phyloP scores from a whole-genome alignment of 2,329 filamentous ascomycete genomes.

The Salinomyces thailandicus region DNA sequence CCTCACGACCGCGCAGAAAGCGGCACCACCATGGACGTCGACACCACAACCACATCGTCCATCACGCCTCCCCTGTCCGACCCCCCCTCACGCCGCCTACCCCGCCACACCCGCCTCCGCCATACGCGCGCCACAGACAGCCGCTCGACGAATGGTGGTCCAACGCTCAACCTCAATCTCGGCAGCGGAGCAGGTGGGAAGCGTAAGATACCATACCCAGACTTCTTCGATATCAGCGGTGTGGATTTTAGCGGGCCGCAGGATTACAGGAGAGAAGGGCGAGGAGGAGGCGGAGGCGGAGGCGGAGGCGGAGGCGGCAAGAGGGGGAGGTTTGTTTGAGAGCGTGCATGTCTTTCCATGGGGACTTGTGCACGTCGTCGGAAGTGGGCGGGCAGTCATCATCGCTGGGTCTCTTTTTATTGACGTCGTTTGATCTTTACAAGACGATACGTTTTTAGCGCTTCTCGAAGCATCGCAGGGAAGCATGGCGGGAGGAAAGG shows the following conservation, averaged over 20 bases:
- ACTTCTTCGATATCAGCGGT: conserved; percentile 63
- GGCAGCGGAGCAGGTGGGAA: conserved; percentile 60
- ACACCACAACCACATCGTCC: conserved; percentile 26
- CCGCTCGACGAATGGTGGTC: conserved; percentile 6
- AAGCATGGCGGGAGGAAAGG: too few species aligned
- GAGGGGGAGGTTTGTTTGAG: conserved; percentile 25
- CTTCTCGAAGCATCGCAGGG: too few species aligned
- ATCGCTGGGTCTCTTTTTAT: too few species aligned
- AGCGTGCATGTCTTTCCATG: too few species aligned
- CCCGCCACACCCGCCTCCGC: conserved; percentile 30
- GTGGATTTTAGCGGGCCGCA: conserved; percentile 32
- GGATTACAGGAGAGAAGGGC: conserved; percentile 14
- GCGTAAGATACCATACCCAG: conserved; percentile 60
- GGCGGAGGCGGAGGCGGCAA: conserved; percentile 23
- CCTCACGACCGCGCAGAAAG: conserved; percentile 39
- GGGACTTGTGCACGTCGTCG: too few species aligned
- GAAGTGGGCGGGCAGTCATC: too few species aligned
- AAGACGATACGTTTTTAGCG: too few species aligned
- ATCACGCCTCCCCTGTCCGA: not conserved
- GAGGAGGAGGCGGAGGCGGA: conserved; percentile 6
- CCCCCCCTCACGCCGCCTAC: not conserved
- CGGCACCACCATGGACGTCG: conserved; percentile 19
- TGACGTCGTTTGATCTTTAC: too few species aligned
- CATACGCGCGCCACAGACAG: conserved; percentile 27
- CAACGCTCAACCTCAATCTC: conserved; percentile 33